phyloP scores from a whole-genome alignment of 2,329 filamentous ascomycete species.

The Monilinia laxa region DNA sequence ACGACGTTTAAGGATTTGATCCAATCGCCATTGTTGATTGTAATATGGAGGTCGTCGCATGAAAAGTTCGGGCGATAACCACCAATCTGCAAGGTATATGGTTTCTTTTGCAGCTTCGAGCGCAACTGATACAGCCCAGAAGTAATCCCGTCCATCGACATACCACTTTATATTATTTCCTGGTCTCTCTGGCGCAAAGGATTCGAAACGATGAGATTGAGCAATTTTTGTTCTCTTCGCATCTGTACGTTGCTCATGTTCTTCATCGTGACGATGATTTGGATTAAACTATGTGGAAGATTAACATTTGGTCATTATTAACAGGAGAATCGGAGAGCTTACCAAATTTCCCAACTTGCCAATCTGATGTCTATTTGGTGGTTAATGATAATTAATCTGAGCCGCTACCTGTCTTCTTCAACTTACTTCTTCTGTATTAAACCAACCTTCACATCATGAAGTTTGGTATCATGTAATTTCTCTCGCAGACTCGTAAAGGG shows the following conservation, averaged over 20 bases:
- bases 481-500: constrained; percentile 49
- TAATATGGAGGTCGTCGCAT: constrained; percentile 78
- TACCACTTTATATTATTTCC: constrained; percentile 95
- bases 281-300: constrained; percentile 60
- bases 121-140: constrained; percentile 87
- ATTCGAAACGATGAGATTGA: constrained; percentile 79
- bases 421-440: constrained; percentile 59
- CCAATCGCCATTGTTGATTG: constrained; percentile 83
- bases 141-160: constrained; percentile 92
- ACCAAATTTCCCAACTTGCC: constrained; percentile 64
- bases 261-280: constrained; percentile 91
- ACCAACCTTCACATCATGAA: constrained; percentile 57
- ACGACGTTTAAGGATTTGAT: constrained; percentile 80
- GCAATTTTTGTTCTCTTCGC: constrained; percentile 71
- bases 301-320: constrained; percentile 3
- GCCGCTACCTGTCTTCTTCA: background rate
- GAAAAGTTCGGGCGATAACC: constrained; percentile 87
- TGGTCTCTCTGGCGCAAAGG: constrained; percentile 83
- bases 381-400: constrained; percentile 11
- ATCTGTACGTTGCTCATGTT: constrained; percentile 82
- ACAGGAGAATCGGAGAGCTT: constrained; percentile 33
- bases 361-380: constrained; percentile 51
- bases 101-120: constrained; percentile 88
- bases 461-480: constrained; percentile 53
- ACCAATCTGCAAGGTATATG: constrained; percentile 97